Percentiles rank a stretch among this genome's conserved stretches.
Evolutionary conservation across 2,329 filamentous ascomycete species (phyloP).

Genomic region (Colletotrichum sp.): DNA sequence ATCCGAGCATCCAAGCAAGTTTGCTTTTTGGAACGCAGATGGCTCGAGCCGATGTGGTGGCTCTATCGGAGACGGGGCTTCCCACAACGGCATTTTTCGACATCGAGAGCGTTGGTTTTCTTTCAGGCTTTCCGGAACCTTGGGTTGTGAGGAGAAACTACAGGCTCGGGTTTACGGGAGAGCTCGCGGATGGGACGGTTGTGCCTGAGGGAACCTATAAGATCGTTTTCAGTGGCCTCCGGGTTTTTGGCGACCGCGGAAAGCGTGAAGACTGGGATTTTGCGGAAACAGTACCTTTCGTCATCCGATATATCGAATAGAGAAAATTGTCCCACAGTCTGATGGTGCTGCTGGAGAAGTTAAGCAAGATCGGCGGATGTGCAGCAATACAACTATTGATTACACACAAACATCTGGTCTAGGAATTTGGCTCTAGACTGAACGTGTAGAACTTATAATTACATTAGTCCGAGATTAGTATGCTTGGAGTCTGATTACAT

Average conservation of each 20-base stretch:
- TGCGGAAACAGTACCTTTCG: neutral
- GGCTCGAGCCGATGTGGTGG: constrained; percentile 25
- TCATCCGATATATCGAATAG: neutral
- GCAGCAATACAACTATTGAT: too few species aligned
- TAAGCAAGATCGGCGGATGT: too few species aligned
- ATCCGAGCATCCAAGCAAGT: neutral
- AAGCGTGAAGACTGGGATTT: neutral
- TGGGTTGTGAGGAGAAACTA: neutral
- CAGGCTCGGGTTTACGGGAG: constrained; percentile 20
- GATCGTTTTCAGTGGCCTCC: constrained; percentile 26
- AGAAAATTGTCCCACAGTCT: neutral
- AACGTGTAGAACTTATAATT: too few species aligned
- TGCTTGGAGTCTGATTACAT: too few species aligned
- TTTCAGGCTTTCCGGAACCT: constrained; percentile 19
- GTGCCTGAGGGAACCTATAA: constrained; percentile 28
- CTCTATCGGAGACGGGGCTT: neutral
- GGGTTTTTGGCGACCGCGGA: constrained; percentile 26
- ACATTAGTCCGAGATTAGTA: too few species aligned
- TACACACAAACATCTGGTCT: too few species aligned
- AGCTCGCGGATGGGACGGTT: constrained; percentile 25
- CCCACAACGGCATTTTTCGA: constrained; percentile 20
- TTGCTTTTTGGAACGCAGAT: constrained; percentile 19
- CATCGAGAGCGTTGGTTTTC: constrained; percentile 23
- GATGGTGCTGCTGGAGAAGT: too few species aligned
- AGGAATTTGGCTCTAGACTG: too few species aligned